These are phyloP conservation scores for Solanum aculeatissimum DNA, from an alignment of 305 asterid genomes.

Conservation along the genomic window DNA sequence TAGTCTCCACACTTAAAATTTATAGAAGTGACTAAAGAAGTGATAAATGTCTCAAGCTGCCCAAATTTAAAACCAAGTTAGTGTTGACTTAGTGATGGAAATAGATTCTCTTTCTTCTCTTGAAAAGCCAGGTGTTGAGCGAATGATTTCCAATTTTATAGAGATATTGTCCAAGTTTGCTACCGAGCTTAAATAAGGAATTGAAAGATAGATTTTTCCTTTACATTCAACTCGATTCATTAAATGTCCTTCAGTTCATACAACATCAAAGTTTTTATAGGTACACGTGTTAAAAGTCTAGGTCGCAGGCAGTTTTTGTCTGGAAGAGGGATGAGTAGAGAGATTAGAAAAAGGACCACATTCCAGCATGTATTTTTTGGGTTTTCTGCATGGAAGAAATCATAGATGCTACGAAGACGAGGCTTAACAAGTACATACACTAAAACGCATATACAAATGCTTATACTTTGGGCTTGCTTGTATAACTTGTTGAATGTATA, in stretches of 20 bases:
- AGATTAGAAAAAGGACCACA: background rate
- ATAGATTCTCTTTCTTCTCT: background rate
- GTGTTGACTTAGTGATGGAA: background rate
- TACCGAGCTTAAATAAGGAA: background rate
- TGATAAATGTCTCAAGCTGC: background rate
- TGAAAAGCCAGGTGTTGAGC: background rate
- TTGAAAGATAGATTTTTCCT: background rate
- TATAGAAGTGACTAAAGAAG: background rate
- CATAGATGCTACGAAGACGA: background rate
- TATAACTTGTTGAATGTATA: background rate
- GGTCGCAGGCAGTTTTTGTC: background rate
- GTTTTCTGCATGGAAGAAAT: background rate
- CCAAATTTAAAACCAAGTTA: background rate
- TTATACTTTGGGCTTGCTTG: background rate
- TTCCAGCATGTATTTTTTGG: background rate
- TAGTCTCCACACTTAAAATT: background rate
- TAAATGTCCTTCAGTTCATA: background rate
- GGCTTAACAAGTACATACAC: background rate
- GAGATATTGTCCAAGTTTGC: background rate
- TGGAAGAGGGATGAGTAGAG: background rate
- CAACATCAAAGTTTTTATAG: background rate
- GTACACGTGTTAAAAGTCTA: background rate
- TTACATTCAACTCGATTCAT: background rate
- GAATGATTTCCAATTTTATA: background rate
- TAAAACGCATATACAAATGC: no score